Conservation (phyloP, 805 yeast species). For the Jamesozyma hellenica region DNA sequence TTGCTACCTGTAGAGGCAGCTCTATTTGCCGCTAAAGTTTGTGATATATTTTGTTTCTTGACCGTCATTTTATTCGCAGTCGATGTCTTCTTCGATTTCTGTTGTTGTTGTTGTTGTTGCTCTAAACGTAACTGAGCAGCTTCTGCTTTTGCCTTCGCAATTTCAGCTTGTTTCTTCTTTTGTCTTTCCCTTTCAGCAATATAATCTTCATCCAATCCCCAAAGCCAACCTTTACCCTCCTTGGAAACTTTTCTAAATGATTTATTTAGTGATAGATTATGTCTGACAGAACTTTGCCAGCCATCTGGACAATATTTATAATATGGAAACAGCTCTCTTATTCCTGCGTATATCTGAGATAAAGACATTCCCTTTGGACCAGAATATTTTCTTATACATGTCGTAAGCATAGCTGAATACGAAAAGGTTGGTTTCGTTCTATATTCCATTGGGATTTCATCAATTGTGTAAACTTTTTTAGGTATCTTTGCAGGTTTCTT, state of each 20-base stretch:
- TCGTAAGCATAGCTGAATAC: slow-evolving; percentile 70
- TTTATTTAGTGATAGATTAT: slow-evolving; percentile 77
- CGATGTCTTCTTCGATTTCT: slow-evolving; percentile 9
- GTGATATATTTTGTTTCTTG: slow-evolving; percentile 30
- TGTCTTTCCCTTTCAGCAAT: slow-evolving; percentile 72
- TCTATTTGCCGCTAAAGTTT: slow-evolving; percentile 26
- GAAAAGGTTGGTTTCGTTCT: slow-evolving; percentile 77
- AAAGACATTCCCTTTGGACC: slow-evolving; percentile 67
- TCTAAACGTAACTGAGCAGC: slow-evolving; percentile 45
- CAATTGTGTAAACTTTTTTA: slow-evolving; percentile 59
- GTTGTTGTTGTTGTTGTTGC: slow-evolving; percentile 38
- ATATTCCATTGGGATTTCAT: slow-evolving; percentile 83
- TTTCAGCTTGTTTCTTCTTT: slow-evolving; percentile 56
- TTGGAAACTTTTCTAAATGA: slow-evolving; percentile 72
- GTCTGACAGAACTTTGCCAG: slow-evolving; percentile 93
- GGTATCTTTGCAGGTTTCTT: slow-evolving; percentile 42
- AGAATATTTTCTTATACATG: slow-evolving; percentile 60
- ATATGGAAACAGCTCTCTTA: slow-evolving; percentile 81
- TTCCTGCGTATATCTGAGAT: slow-evolving; percentile 77
- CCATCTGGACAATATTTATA: slow-evolving; percentile 92
- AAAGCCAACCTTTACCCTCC: slow-evolving; percentile 90
- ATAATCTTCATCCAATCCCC: slow-evolving; percentile 85
- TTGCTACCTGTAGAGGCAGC: slow-evolving; percentile 7
- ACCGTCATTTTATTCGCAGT: slow-evolving; percentile 11
- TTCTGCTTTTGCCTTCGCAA: slow-evolving; percentile 49